phyloP scores from a whole-genome alignment of 441 rosid species.

The Theobroma grandiflorum region DNA sequence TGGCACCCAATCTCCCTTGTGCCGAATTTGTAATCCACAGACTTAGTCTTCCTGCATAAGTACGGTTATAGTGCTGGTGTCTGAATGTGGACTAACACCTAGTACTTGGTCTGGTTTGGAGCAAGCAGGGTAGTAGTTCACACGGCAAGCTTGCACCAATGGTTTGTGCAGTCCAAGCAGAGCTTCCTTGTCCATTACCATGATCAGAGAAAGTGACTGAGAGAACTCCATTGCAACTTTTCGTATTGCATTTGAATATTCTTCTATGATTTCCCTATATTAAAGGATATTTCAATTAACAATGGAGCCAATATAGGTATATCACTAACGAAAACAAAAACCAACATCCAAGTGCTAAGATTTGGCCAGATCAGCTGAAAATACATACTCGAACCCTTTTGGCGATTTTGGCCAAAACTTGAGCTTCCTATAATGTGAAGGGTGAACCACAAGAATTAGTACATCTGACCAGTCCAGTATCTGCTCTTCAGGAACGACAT shows the following conservation, averaged over 20 bases:
- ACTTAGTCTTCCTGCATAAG: slow-evolving; percentile 28
- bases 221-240: slow-evolving; percentile 30
- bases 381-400: slow-evolving; percentile 20
- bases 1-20: slow-evolving; percentile 29
- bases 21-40: slow-evolving; percentile 36
- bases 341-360: neutral
- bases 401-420: slow-evolving; percentile 37
- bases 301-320: neutral
- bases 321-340: neutral
- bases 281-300: neutral
- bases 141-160: slow-evolving; percentile 33
- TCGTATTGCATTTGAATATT: slow-evolving; percentile 30
- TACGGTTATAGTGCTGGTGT: slow-evolving; percentile 34
- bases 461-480: slow-evolving; percentile 40
- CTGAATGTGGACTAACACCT: slow-evolving; percentile 39
- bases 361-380: neutral
- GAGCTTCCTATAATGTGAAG: slow-evolving; percentile 28
- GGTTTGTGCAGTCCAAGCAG: slow-evolving; percentile 32
- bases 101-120: slow-evolving; percentile 29
- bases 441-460: slow-evolving; percentile 29
- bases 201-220: slow-evolving; percentile 30
- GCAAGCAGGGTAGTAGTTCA: slow-evolving; percentile 41
- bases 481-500: slow-evolving; percentile 36
- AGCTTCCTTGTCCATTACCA: slow-evolving; percentile 34
- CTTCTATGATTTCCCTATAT: slow-evolving; percentile 32